These are phyloP conservation scores for Lathyrus sativus DNA, from an alignment of 306 rosid species.

Conservation along the genomic window DNA sequence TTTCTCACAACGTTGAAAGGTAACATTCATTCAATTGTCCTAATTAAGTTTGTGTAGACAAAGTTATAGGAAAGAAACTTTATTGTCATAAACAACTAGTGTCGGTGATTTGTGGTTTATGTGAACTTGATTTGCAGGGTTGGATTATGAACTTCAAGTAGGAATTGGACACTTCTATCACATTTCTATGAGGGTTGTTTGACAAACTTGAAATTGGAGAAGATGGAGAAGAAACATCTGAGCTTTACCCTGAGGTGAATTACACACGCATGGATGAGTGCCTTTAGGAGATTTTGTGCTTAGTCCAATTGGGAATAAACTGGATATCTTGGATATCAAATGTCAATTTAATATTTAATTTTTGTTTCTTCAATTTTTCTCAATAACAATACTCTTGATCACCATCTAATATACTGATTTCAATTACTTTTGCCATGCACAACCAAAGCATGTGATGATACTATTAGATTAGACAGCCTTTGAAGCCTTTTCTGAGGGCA, in stretches of 20 bases:
- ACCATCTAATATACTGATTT: background rate
- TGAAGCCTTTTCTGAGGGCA: constrained; percentile 90
- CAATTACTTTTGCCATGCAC: background rate
- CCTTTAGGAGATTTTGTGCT: constrained; percentile 30
- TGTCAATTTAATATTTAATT: constrained; percentile 1
- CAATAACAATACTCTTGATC: background rate
- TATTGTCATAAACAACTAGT: too few relatives aligned
- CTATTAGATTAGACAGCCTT: constrained; percentile 60
- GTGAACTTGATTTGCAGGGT: constrained; percentile 42
- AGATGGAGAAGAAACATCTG: constrained; percentile 82
- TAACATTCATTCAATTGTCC: too few relatives aligned
- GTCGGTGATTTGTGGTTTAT: too few relatives aligned
- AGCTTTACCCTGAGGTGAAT: constrained; percentile 76
- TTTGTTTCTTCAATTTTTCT: too few relatives aligned
- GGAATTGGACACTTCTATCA: too few relatives aligned
- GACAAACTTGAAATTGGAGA: too few relatives aligned
- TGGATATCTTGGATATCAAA: constrained; percentile 17
- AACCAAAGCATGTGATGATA: constrained; percentile 26
- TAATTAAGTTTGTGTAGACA: too few relatives aligned
- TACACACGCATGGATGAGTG: constrained; percentile 75
- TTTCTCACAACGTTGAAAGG: too few relatives aligned
- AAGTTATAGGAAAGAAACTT: too few relatives aligned
- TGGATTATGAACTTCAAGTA: constrained; percentile 58
- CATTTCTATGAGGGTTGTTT: too few relatives aligned
- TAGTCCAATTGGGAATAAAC: constrained; percentile 7